These are phyloP conservation scores for Leptographium lundbergii DNA, from an alignment of 2,329 filamentous ascomycete genomes.

Conservation along the genomic window DNA sequence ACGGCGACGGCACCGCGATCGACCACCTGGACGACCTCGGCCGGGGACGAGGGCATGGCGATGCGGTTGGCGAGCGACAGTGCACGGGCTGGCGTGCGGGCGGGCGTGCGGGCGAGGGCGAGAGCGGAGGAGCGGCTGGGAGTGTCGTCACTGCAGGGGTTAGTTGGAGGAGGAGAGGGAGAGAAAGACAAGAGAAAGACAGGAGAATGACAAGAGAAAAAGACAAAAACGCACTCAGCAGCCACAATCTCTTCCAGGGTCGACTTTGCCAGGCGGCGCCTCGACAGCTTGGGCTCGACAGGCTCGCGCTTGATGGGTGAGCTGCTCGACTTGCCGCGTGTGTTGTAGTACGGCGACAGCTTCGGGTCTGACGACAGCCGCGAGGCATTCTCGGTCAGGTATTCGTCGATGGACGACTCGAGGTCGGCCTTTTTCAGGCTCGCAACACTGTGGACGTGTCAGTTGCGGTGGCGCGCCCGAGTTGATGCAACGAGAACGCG, in stretches of 20 bases:
- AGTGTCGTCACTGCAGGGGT: background rate
- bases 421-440: constrained; percentile 68
- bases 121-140: constrained; percentile 5
- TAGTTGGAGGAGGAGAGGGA: background rate
- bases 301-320: constrained; percentile 50
- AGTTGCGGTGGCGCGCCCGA: background rate
- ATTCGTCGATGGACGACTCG: constrained; percentile 59
- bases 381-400: constrained; percentile 55
- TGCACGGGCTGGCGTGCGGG: constrained; percentile 32
- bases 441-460: constrained; percentile 42
- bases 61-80: constrained; percentile 45
- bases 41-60: constrained; percentile 68
- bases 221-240: constrained; percentile 27
- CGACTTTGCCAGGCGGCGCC: background rate
- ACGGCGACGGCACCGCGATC: constrained; percentile 58
- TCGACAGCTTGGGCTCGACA: constrained; percentile 27
- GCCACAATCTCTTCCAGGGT: constrained; percentile 24
- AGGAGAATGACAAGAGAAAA: background rate
- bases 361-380: constrained; percentile 49
- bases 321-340: constrained; percentile 42
- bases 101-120: constrained; percentile 20
- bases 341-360: constrained; percentile 65
- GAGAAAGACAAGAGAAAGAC: background rate
- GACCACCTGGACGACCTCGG: constrained; percentile 62
- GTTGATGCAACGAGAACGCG: background rate